Conservation (phyloP, 495 filamentous ascomycete species). For the Neurospora sp. region DNA sequence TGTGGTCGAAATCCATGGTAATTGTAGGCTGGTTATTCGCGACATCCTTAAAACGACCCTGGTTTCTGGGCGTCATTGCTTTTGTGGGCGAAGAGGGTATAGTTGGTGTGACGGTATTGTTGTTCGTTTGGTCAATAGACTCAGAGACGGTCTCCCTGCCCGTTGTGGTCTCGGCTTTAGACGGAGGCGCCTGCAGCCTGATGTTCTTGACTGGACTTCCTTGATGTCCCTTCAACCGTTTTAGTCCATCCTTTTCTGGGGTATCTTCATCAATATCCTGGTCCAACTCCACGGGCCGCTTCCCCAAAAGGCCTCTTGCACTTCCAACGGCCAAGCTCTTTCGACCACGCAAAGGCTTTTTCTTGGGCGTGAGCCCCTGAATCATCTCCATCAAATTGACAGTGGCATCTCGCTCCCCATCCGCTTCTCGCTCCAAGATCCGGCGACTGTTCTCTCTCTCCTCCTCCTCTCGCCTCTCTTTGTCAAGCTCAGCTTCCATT, state of each 20-base stretch:
- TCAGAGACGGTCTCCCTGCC: constrained; percentile 46
- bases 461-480: constrained; percentile 54
- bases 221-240: constrained; percentile 58
- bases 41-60: constrained; percentile 41
- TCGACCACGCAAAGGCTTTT: constrained; percentile 52
- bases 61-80: constrained; percentile 39
- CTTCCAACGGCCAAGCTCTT: constrained; percentile 72
- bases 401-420: constrained; percentile 49
- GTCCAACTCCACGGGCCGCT: constrained; percentile 63
- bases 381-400: constrained; percentile 67
- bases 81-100: constrained; percentile 36
- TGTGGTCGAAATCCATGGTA: constrained; percentile 38
- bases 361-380: constrained; percentile 66
- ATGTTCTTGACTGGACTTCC: constrained; percentile 72
- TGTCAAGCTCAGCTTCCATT: constrained; percentile 60
- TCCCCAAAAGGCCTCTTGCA: constrained; percentile 64
- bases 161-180: constrained; percentile 50
- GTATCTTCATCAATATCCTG: constrained; percentile 48
- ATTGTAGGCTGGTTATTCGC: constrained; percentile 31
- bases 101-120: constrained; percentile 28
- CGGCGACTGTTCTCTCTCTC: constrained; percentile 49
- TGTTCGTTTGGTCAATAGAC: constrained; percentile 21
- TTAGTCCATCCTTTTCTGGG: constrained; percentile 52
- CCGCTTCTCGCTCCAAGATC: constrained; percentile 39
- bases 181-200: constrained; percentile 53